phyloP scores from a whole-genome alignment of 495 filamentous ascomycete genomes.

The Aspergillus hancockii region DNA sequence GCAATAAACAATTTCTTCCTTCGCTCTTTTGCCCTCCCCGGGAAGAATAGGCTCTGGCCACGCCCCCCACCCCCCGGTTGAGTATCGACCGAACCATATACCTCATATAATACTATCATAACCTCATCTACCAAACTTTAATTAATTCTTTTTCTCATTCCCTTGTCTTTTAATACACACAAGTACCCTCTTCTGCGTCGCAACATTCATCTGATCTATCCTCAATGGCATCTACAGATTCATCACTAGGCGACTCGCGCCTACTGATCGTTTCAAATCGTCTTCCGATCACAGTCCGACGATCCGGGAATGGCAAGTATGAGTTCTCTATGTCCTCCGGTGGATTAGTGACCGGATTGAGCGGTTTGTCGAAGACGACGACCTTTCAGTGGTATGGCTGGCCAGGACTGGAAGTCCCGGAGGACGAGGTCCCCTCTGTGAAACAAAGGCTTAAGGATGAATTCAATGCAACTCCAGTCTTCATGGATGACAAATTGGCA shows the following conservation, averaged over 20 bases:
- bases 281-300: constrained; percentile 92
- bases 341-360: constrained; percentile 87
- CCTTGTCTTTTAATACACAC: neutral
- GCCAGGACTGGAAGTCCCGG: constrained; percentile 85
- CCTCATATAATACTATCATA: neutral
- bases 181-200: neutral
- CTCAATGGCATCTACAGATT: neutral
- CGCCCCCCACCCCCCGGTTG: neutral
- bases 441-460: constrained; percentile 69
- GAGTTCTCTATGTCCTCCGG: constrained; percentile 94
- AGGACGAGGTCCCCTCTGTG: constrained; percentile 63
- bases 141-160: neutral
- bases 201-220: neutral
- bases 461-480: constrained; percentile 73
- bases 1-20: too few relatives aligned
- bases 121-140: neutral
- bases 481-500: constrained; percentile 75
- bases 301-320: constrained; percentile 79
- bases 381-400: constrained; percentile 98
- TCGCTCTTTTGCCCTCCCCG: neutral
- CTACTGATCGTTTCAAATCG: constrained; percentile 91
- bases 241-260: constrained; percentile 30
- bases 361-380: constrained; percentile 84
- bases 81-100: neutral
- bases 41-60: too few relatives aligned